Evolutionary conservation across 2,329 filamentous ascomycete species (phyloP).

Genomic region (Aspergillus sp.): DNA sequence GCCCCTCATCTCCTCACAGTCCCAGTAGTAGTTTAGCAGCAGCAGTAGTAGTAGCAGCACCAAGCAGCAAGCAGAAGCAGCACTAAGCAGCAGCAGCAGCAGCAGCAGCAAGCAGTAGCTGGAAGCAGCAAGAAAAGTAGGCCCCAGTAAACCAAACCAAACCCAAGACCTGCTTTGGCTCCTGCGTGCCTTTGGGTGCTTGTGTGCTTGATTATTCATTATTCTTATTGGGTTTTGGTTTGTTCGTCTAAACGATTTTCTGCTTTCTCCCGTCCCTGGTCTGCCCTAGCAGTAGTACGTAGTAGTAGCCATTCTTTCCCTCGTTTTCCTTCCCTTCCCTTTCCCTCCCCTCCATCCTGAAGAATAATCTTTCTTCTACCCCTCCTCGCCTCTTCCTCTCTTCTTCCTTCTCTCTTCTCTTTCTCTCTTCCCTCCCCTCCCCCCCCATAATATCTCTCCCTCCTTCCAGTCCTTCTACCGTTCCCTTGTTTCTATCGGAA

Average conservation of each 20-base stretch:
- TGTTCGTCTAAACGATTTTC: slow-evolving; percentile 22
- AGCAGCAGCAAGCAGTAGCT: neutral
- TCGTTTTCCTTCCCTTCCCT: slow-evolving; percentile 19
- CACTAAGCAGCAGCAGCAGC: neutral
- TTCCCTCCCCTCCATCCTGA: slow-evolving; percentile 21
- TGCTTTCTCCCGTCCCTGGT: slow-evolving; percentile 23
- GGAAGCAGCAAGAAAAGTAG: neutral
- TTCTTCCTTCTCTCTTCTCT: slow-evolving; percentile 15
- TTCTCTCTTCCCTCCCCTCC: slow-evolving; percentile 21
- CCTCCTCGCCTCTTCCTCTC: slow-evolving; percentile 17
- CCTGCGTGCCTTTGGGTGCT: neutral
- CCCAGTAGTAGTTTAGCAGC: neutral
- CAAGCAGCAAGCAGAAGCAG: neutral
- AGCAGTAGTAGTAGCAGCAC: neutral
- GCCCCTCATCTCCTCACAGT: slow-evolving; percentile 22
- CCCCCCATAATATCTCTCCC: slow-evolving; percentile 13
- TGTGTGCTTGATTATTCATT: slow-evolving; percentile 7
- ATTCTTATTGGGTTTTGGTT: slow-evolving; percentile 20
- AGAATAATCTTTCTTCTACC: slow-evolving; percentile 26
- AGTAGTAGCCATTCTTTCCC: slow-evolving; percentile 21
- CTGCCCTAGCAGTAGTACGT: slow-evolving; percentile 27
- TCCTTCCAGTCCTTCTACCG: slow-evolving; percentile 21
- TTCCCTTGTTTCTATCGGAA: slow-evolving; percentile 30
- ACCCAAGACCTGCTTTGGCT: neutral
- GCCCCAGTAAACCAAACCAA: neutral